Conservation (phyloP, 148 eudicot genomes). For the Chenopodium quinoa region DNA sequence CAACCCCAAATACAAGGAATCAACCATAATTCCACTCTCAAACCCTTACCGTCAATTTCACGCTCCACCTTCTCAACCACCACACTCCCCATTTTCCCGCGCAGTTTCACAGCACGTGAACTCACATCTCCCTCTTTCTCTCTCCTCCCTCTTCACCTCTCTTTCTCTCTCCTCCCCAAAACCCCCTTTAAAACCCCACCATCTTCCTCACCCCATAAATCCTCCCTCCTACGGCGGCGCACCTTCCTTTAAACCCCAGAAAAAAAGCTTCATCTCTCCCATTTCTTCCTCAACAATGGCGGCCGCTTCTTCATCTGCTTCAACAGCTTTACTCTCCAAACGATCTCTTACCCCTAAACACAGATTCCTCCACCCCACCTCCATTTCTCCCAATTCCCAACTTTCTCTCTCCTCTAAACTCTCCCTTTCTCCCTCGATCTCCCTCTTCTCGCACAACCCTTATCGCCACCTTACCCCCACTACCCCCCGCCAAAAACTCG, state of each 20-base stretch:
- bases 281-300: slow-evolving; percentile 11
- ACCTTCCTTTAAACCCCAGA: background rate
- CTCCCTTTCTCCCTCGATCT: slow-evolving; percentile 26
- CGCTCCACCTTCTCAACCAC: background rate
- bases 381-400: slow-evolving; percentile 20
- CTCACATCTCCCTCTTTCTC: background rate
- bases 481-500: slow-evolving; percentile 21
- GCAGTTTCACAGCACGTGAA: slow-evolving; percentile 25
- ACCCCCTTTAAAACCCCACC: slow-evolving; percentile 17
- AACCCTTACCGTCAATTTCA: background rate
- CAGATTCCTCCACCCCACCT: background rate
- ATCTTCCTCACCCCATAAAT: background rate
- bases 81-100: slow-evolving; percentile 21
- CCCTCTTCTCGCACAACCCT: slow-evolving; percentile 35
- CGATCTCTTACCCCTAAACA: slow-evolving; percentile 12
- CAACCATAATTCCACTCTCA: background rate
- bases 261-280: background rate
- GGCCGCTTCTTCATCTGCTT: slow-evolving; percentile 42
- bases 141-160: background rate
- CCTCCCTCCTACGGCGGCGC: slow-evolving; percentile 12
- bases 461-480: slow-evolving; percentile 34
- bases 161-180: background rate
- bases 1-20: slow-evolving; percentile 15
- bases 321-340: slow-evolving; percentile 29
- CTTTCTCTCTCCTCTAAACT: slow-evolving; percentile 40